Base-by-base conservation (phyloP, 345 rosid species). In the Eucalyptus curtisii region DNA sequence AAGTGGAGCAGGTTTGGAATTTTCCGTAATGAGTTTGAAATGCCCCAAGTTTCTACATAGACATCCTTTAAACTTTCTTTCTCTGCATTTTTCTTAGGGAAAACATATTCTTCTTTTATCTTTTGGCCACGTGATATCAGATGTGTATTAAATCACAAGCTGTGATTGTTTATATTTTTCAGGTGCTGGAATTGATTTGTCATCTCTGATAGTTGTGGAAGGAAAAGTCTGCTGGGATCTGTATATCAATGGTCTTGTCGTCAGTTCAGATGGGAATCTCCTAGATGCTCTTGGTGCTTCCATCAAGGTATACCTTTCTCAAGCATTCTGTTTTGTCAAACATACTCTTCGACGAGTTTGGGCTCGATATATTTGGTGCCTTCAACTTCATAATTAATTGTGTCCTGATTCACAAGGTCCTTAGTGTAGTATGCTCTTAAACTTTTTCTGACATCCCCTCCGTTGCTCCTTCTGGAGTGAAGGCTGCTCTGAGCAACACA, bases 401-500 rank as follows among this genome's bases (percentile, higher is more conserved):
- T 53, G 52, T 25, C n/a, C 49, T 40, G 24, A 50, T 27, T 66
- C 5, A 40, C 7, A 57, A 42, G 82, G 49, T 87, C 7, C 49
- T 49, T 8, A 9, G 11, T 37, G 45, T 37, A 10, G 40, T 20
- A 13, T 88, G 40, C 49, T 31, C 68, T 20, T 22, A 9, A 57
- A 53, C 19, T 84, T 55, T 57, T 88, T 31, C 42, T 45, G 37
- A 6, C 14, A 8, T 57, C 3, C 33, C 82, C 49, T 87, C 27
- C 10, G 13, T 37, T 82, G 14, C 82, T 37, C 2, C 82, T 20
- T 76, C 27, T 76, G 82, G 47, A 76, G 14, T 92, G 88, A 91
- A 97, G 99, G 99, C 99, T 93, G 99, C 99, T 86, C 92, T 98
- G 91, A 95, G 96, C 93, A 97, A 96, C 94, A 95, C 98, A 3